Evolutionary conservation across 2,329 filamentous ascomycete species (phyloP).

Genomic region (Macrophomina tecta): DNA sequence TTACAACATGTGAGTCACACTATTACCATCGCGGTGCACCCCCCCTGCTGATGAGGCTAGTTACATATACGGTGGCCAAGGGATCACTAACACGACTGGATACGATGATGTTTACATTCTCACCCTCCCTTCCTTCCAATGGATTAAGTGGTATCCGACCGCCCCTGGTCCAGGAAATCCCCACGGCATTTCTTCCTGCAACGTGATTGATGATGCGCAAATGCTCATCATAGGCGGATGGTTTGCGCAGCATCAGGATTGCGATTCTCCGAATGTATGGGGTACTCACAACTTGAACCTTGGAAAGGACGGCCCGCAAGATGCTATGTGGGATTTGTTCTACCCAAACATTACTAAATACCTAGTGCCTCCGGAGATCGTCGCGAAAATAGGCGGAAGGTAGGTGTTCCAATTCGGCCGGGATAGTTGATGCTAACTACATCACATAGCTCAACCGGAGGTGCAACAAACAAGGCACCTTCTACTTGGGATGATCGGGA

Average conservation of each 20-base stretch:
- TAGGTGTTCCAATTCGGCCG: constrained; percentile 32
- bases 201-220: constrained; percentile 62
- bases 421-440: constrained; percentile 30
- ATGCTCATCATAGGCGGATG: constrained; percentile 69
- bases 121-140: constrained; percentile 67
- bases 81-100: constrained; percentile 56
- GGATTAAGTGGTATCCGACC: constrained; percentile 62
- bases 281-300: constrained; percentile 64
- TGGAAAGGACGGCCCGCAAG: constrained; percentile 55
- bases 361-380: constrained; percentile 59
- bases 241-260: constrained; percentile 57
- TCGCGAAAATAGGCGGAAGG: constrained; percentile 53
- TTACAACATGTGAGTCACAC: constrained; percentile 65
- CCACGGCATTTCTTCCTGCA: constrained; percentile 62
- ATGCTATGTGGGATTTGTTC: constrained; percentile 60
- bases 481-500: constrained; percentile 57
- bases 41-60: constrained; percentile 42
- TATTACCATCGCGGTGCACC: not conserved
- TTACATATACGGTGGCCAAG: constrained; percentile 66
- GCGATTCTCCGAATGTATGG: constrained; percentile 60
- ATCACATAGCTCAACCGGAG: constrained; percentile 51
- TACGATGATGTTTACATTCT: constrained; percentile 69
- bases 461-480: constrained; percentile 61
- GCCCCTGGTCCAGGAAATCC: constrained; percentile 55
- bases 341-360: constrained; percentile 59